These are phyloP conservation scores for Dactylellina haptotyla DNA, from an alignment of 2,329 filamentous ascomycete species.

Conservation along the genomic window DNA sequence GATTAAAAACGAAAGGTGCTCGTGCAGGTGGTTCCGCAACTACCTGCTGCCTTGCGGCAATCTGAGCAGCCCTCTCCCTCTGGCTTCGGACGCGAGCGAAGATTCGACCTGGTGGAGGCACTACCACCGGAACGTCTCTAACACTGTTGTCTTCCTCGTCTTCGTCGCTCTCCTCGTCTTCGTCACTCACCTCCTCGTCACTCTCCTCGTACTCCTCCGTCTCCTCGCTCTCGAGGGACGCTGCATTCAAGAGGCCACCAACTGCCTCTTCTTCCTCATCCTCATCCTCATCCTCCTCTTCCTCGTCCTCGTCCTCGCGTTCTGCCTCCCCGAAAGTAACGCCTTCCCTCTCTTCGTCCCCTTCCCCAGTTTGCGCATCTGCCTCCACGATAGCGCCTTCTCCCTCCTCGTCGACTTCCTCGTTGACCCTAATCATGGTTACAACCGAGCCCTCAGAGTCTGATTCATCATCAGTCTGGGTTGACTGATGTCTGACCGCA, in stretches of 20 bases:
- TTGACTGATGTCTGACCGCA: not conserved
- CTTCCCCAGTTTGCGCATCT: conserved; percentile 3
- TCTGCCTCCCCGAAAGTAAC: conserved; percentile 18
- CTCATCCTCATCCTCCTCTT: not conserved
- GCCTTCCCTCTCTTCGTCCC: not conserved
- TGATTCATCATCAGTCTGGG: not conserved
- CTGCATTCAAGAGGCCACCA: too few relatives aligned
- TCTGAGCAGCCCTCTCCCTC: too few relatives aligned
- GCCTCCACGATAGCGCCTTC: conserved; percentile 17
- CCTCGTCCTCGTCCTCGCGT: conserved; percentile 8
- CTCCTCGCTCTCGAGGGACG: too few relatives aligned
- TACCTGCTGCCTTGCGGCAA: too few relatives aligned
- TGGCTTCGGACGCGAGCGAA: too few relatives aligned
- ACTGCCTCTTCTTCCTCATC: not conserved
- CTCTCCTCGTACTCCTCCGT: not conserved
- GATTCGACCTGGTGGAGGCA: too few relatives aligned
- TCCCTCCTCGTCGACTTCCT: not conserved
- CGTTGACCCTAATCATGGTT: not conserved
- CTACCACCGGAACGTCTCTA: too few relatives aligned
- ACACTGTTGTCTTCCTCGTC: not conserved
- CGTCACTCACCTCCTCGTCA: not conserved
- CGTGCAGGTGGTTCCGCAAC: too few relatives aligned
- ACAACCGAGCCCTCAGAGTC: not conserved
- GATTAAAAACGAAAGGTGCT: too few relatives aligned
- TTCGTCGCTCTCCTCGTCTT: not conserved